These are phyloP conservation scores for Globisporangium orthogonon DNA, from an alignment of 352 stramenopile species.

Conservation along the genomic window DNA sequence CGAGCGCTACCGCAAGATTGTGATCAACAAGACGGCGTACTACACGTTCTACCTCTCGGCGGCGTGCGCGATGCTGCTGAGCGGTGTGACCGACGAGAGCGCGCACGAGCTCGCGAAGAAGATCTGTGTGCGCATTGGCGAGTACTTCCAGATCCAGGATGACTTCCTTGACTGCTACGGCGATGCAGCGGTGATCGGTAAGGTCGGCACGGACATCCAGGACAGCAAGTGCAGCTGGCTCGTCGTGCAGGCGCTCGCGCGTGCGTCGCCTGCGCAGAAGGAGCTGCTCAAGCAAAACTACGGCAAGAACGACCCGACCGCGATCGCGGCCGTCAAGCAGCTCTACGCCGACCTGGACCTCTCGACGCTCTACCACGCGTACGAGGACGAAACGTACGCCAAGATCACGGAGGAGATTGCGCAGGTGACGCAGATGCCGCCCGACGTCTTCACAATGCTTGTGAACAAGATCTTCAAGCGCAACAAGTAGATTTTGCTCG, in stretches of 20 bases:
- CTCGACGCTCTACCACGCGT: conserved; percentile 82
- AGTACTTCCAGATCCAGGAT: conserved; percentile 99
- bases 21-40: conserved; percentile 99
- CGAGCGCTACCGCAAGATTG: conserved; percentile 91
- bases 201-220: conserved; percentile 98
- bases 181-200: conserved; percentile 89
- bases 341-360: conserved; percentile 94
- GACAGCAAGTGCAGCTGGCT: conserved; percentile 99
- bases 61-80: conserved; percentile 88
- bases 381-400: conserved; percentile 92
- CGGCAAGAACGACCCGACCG: conserved; percentile 70
- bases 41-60: conserved; percentile 99
- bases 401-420: conserved; percentile 76
- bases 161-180: conserved; percentile 99
- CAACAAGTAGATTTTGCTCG: conserved; percentile 73
- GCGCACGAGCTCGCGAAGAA: conserved; percentile 84
- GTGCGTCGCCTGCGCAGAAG: conserved; percentile 66
- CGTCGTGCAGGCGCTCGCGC: conserved; percentile 91
- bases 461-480: conserved; percentile 97
- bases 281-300: conserved; percentile 91
- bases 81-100: conserved; percentile 71
- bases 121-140: conserved; percentile 96
- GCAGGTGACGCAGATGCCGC: conserved; percentile 81
- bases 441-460: conserved; percentile 91
- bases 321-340: conserved; percentile 89